Percentiles rank a stretch among this genome's conserved stretches.
Conservation (phyloP, 805 yeast genomes). For the Hermanozyma aechmeae region DNA sequence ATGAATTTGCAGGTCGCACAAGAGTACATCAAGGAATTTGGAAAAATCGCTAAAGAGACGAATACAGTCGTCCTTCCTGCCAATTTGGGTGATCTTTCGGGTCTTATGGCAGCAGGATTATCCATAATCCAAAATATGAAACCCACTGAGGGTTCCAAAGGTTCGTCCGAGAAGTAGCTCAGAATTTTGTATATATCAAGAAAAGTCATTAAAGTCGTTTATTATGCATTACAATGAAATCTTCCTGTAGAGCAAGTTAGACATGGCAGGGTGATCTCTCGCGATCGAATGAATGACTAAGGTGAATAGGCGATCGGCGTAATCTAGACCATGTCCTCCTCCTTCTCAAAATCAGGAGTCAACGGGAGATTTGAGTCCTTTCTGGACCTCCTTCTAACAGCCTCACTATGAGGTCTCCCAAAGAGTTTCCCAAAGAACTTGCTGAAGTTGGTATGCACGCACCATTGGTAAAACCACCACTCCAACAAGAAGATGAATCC, state of each 20-base stretch:
- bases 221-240: no score
- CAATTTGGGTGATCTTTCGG: conserved; percentile 63
- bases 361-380: conserved; percentile 48
- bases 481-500: conserved; percentile 25
- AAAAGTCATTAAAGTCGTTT: no score
- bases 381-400: conserved; percentile 37
- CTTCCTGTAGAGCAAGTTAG: no score
- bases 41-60: conserved; percentile 72
- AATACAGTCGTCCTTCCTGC: conserved; percentile 75
- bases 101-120: conserved; percentile 45
- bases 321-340: no score
- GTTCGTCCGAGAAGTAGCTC: no score
- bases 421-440: conserved; percentile 7
- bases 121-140: background rate
- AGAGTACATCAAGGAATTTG: conserved; percentile 74
- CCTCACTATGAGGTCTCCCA: no score
- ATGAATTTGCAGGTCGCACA: conserved; percentile 75
- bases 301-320: no score
- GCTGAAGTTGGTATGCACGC: conserved; percentile 20
- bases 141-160: no score
- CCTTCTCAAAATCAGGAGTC: conserved; percentile 19
- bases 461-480: conserved; percentile 30
- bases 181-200: no score
- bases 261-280: no score
- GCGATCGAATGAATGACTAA: no score